Evolutionary conservation across 169 alveolate species (phyloP).

Genomic region (Eimeria sp.): DNA sequence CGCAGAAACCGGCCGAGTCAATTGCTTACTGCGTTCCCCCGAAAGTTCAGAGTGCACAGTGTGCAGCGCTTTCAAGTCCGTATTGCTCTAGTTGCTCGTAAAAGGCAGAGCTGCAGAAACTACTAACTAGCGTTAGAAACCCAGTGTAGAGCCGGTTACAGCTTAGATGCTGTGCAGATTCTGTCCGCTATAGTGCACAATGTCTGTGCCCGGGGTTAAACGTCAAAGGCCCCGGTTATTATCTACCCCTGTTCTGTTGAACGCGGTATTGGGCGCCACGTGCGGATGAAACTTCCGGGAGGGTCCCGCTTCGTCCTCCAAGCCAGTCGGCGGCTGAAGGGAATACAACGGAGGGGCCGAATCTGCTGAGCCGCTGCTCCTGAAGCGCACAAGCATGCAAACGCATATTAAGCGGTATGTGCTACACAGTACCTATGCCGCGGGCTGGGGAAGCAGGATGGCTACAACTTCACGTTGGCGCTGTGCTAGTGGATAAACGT

Average conservation of each 20-base stretch:
- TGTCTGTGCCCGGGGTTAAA: neutral
- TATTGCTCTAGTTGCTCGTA: neutral
- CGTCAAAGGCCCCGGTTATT: neutral
- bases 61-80: neutral
- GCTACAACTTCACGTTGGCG: neutral
- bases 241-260: neutral
- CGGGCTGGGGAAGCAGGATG: neutral
- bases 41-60: neutral
- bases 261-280: neutral
- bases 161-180: neutral
- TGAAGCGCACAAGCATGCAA: neutral
- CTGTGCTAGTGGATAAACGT: neutral
- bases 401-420: neutral
- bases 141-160: neutral
- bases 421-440: neutral
- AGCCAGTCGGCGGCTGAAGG: neutral
- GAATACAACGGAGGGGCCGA: slow-evolving; percentile 16
- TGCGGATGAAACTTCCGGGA: neutral
- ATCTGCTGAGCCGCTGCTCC: neutral
- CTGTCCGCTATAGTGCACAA: neutral
- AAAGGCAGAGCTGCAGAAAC: neutral
- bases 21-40: neutral
- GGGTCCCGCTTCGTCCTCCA: neutral
- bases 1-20: neutral
- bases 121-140: neutral